Evolutionary conservation across 345 rosid genomes (phyloP), one percentile per base, ranked within the genome.

Genomic region (Streptanthus diversifolius): DNA sequence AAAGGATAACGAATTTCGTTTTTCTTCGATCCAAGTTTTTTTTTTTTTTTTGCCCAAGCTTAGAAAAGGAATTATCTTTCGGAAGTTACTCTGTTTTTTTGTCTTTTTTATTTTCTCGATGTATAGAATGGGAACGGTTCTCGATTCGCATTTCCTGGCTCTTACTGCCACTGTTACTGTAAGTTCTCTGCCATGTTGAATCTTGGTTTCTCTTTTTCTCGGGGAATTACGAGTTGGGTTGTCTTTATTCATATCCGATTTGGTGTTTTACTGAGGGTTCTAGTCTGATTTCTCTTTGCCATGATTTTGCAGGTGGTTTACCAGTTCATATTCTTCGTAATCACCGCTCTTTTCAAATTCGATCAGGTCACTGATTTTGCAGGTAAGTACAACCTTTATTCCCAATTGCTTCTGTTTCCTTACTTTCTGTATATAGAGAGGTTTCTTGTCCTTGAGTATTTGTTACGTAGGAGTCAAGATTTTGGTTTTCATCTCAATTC

Each of bases 321-420:
- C 55, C 97, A 93, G 79, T 66, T 86, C 1, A 43, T 87, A 35
- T 90, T 93, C 85, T 93, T 89, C 47, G 52, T 89, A 55, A 77
- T 93, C 87, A 86, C 96, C 0, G 92, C 91, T 66, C 76, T 86
- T 72, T 88, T 89, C 83, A 90, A 86, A 82, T 73, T 86, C 66
- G 93, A 93, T 82, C 86, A 93, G 83, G 90, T 90, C 82, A 93
- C 97, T 61, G 98, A 90, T 79, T 93, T 93, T 78, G 97, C 96
- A 10, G 97, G 98, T n/a, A n/a, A n/a, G n/a, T 90, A 81, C 8
- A 3, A 15, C 43, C 24, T 45, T 8, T 24, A 43, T 32, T 62
- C 7, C 64, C 37, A 15, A 3, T 49, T 37, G 27, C 75, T 27
- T 27, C 39, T 30, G 14, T 56, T 56, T 5, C 36, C 19, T 14